Conservation (phyloP, 176 grass and related monocot genomes). For the Themeda triandra region DNA sequence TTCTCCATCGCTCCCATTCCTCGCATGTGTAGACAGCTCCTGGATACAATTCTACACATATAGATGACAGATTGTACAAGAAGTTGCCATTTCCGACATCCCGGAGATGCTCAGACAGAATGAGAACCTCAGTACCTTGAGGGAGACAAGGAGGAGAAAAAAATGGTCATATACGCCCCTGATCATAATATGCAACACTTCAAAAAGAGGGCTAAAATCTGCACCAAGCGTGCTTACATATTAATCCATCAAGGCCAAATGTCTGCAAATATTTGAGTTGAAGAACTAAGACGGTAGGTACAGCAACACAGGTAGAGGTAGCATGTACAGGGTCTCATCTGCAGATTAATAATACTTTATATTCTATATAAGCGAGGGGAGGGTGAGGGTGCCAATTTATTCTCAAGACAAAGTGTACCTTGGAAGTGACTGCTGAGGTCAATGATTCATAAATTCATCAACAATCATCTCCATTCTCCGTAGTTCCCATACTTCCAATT, state of each 20-base stretch:
- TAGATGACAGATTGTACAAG: background rate
- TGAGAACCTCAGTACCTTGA: background rate
- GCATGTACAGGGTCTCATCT: background rate
- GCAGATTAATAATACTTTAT: background rate
- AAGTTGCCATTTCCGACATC: background rate
- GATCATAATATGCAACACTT: background rate
- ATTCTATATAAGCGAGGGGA: background rate
- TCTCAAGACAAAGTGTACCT: background rate
- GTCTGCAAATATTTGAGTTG: background rate
- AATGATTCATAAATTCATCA: background rate
- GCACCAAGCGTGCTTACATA: background rate
- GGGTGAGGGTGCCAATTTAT: background rate
- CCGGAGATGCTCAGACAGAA: background rate
- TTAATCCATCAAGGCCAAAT: background rate
- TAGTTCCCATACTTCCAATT: background rate
- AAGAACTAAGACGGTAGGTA: background rate
- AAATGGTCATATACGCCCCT: background rate
- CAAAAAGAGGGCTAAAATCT: background rate
- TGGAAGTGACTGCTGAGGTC: background rate
- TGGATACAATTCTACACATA: background rate
- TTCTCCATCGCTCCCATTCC: background rate
- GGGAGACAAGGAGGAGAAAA: background rate
- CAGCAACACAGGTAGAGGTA: background rate
- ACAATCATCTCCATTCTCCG: background rate
- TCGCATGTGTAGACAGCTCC: background rate